A percentile compares a stretch with the other conserved stretches of the same genome.
These are phyloP conservation scores for Rubus idaeus DNA, from an alignment of 306 rosid genomes.

Conservation along the genomic window DNA sequence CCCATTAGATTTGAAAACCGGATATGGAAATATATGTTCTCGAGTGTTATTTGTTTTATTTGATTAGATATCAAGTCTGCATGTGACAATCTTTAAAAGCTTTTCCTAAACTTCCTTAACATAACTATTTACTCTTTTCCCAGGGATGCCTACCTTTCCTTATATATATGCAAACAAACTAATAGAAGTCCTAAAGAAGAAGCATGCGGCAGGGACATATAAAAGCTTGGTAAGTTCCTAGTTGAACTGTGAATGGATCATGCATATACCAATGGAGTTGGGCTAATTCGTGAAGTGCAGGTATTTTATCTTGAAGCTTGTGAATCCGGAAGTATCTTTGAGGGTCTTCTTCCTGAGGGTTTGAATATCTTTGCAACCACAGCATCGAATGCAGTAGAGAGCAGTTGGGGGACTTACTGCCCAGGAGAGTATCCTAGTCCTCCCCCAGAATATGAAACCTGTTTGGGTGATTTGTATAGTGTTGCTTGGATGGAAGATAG, in stretches of 20 bases:
- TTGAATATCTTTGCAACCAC: conserved; percentile 86
- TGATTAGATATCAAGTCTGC: conserved; percentile 6
- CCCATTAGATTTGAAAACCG: not conserved
- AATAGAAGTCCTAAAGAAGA: conserved; percentile 66
- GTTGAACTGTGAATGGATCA: conserved; percentile 21
- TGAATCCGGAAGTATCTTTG: conserved; percentile 94
- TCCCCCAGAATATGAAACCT: conserved; percentile 81
- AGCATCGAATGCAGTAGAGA: conserved; percentile 82
- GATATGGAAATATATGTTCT: not conserved
- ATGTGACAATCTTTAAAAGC: not conserved
- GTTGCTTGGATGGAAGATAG: conserved; percentile 99
- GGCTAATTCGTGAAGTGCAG: conserved; percentile 39
- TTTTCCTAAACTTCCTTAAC: not conserved
- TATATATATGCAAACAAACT: conserved; percentile 65
- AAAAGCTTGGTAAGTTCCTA: conserved; percentile 59
- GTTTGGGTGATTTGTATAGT: conserved; percentile 88
- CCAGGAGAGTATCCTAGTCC: conserved; percentile 86
- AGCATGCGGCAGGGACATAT: conserved; percentile 79
- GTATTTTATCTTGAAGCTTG: conserved; percentile 97
- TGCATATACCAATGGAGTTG: conserved; percentile 8
- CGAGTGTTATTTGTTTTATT: not conserved
- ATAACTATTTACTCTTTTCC: not conserved
- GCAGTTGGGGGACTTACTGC: conserved; percentile 96
- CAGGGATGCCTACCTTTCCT: conserved; percentile 85
- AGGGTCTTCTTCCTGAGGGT: conserved; percentile 84